These are phyloP conservation scores for Trichoderma atroviride DNA, from an alignment of 2,329 filamentous ascomycete genomes.

Conservation along the genomic window DNA sequence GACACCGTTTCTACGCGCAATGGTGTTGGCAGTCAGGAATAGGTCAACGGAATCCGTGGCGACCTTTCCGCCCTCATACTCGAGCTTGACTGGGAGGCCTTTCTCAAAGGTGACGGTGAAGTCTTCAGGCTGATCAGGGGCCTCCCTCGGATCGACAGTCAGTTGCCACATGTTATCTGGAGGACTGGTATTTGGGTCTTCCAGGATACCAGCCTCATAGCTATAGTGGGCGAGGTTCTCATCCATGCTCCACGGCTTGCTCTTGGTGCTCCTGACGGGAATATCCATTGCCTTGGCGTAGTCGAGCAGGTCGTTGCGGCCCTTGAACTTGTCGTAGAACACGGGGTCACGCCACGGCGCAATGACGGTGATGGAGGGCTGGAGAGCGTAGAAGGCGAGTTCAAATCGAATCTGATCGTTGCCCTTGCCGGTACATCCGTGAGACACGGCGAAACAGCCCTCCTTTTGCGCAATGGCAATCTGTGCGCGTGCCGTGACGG, in stretches of 20 bases:
- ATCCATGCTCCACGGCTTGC: slow-evolving; percentile 67
- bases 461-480: slow-evolving; percentile 41
- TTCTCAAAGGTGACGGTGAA: slow-evolving; percentile 67
- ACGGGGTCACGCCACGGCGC: slow-evolving; percentile 71
- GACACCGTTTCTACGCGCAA: background rate
- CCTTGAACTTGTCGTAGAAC: slow-evolving; percentile 69
- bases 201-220: slow-evolving; percentile 77
- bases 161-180: slow-evolving; percentile 74
- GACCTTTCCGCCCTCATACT: slow-evolving; percentile 4
- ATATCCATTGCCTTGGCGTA: slow-evolving; percentile 69
- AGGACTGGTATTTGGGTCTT: slow-evolving; percentile 58
- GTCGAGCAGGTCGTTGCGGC: slow-evolving; percentile 71
- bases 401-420: slow-evolving; percentile 36
- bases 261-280: slow-evolving; percentile 72
- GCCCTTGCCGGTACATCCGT: slow-evolving; percentile 5
- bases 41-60: slow-evolving; percentile 2
- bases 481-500: slow-evolving; percentile 63
- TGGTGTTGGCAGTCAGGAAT: background rate
- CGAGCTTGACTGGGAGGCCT: slow-evolving; percentile 66
- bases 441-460: slow-evolving; percentile 42
- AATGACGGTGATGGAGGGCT: slow-evolving; percentile 68
- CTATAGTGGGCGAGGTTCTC: slow-evolving; percentile 52
- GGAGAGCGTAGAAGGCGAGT: slow-evolving; percentile 43
- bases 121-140: slow-evolving; percentile 37
- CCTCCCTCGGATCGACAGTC: slow-evolving; percentile 37